Evolutionary conservation across 2,329 filamentous ascomycete species (phyloP).

Genomic region (Fusarium marasasianum): DNA sequence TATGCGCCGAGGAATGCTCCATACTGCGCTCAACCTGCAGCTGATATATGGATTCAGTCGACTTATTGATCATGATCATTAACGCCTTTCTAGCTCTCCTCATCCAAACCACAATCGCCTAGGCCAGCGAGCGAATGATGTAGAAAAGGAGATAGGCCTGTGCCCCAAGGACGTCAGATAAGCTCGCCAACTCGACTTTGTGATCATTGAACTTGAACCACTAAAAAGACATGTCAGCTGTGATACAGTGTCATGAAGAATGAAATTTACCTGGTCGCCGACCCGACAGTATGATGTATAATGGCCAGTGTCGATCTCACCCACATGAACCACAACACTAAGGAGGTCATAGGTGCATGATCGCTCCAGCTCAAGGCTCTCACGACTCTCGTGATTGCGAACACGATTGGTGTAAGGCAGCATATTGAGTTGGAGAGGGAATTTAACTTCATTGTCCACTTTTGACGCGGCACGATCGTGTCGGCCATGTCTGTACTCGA

Average conservation of each 20-base stretch:
- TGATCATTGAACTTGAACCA: constrained; percentile 98
- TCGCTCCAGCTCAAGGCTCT: constrained; percentile 66
- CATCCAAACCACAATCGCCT: not conserved
- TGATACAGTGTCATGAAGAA: not conserved
- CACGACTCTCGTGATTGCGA: constrained; percentile 58
- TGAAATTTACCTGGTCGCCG: constrained; percentile 67
- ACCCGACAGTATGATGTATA: constrained; percentile 91
- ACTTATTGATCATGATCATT: constrained; percentile 10
- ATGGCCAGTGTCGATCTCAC: constrained; percentile 91
- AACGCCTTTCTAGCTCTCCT: constrained; percentile 14
- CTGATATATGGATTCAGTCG: not conserved
- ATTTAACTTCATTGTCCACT: constrained; percentile 86
- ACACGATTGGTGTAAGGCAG: constrained; percentile 84
- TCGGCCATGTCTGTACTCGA: constrained; percentile 75
- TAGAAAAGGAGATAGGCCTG: constrained; percentile 95
- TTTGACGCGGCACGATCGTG: constrained; percentile 80
- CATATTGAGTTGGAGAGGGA: constrained; percentile 89
- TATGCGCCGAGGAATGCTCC: constrained; percentile 36
- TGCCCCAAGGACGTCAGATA: constrained; percentile 84
- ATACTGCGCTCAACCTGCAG: constrained; percentile 12
- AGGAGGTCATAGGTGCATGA: constrained; percentile 86
- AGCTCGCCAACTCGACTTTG: constrained; percentile 83
- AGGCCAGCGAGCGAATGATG: constrained; percentile 70
- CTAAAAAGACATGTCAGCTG: constrained; percentile 52
- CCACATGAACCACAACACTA: constrained; percentile 91